Evolutionary conservation across 306 rosid genomes (phyloP), one percentile per base, ranked within the genome.

Genomic region (Datisca glomerata): DNA sequence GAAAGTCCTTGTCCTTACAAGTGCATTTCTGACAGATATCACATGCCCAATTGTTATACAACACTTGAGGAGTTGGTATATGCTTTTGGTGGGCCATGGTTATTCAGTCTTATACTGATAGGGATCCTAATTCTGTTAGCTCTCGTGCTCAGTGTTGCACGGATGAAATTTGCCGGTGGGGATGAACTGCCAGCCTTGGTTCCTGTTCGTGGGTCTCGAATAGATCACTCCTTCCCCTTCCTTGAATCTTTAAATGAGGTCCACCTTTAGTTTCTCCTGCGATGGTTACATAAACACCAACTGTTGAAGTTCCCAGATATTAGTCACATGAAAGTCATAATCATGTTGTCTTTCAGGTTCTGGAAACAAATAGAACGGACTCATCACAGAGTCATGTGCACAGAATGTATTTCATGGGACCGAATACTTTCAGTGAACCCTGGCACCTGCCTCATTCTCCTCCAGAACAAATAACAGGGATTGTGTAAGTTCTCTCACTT

Each of bases 231-330:
- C 49, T 89, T 89, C 56, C 97, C 97, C 44, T 89, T 89, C 66
- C 79, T 89, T 41, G 93, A 89, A 67, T 89, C 97, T 3, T 58
- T 89, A 58, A 89, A 83, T 70, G 97, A 89, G 95, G 97, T 89
- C 39, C 56, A 24, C 47, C 38, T 52, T 70, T 29, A 41, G 33
- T 44, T 53, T 59, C 40, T 45, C 60, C 42, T 46, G 51, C 34
- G 23, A 11, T 9, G 28, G 42, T 10, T 33, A 6, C 3, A 5
- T 12, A 33, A 4, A 4, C 12, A 7, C n/a, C n/a, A n/a, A n/a
- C n/a, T n/a, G n/a, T n/a, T n/a, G n/a, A n/a, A n/a, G n/a, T n/a
- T n/a, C n/a, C n/a, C n/a, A n/a, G n/a, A n/a, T n/a, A n/a, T n/a
- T n/a, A n/a, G n/a, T n/a, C n/a, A n/a, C n/a, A n/a, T n/a, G 19